Conservation (phyloP, 176 grass and related monocot species). For the Lolium multiflorum region DNA sequence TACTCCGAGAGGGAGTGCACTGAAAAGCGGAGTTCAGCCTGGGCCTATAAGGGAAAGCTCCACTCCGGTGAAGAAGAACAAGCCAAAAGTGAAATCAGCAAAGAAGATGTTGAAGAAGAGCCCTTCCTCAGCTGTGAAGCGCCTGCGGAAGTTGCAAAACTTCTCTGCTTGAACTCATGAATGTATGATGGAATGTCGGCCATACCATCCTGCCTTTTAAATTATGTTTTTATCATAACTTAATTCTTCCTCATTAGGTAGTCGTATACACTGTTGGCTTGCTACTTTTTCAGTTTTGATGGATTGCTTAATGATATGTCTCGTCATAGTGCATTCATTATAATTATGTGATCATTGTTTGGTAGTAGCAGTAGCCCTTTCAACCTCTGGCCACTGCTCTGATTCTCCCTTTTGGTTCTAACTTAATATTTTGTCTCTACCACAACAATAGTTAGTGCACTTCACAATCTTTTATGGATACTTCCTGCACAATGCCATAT, state of each 20-base stretch:
- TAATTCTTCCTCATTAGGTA: constrained; percentile 54
- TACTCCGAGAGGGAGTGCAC: constrained; percentile 91
- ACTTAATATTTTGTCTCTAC: no score
- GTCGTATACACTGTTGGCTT: constrained; percentile 44
- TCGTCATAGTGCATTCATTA: constrained; percentile 8
- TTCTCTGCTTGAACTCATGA: constrained; percentile 59
- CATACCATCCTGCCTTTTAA: constrained; percentile 39
- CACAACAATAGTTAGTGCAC: no score
- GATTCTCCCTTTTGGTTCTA: no score
- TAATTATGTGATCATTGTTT: constrained; percentile 28
- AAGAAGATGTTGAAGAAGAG: constrained; percentile 84
- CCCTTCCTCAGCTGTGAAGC: constrained; percentile 71
- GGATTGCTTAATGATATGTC: constrained; percentile 41
- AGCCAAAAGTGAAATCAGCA: constrained; percentile 70
- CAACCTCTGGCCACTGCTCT: no score
- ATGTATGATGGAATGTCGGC: constrained; percentile 15
- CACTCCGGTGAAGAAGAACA: constrained; percentile 57
- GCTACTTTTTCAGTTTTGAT: constrained; percentile 39
- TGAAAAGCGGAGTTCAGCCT: constrained; percentile 88
- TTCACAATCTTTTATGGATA: no score
- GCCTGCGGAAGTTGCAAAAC: constrained; percentile 78
- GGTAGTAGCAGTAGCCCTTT: background rate
- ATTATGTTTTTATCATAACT: constrained; percentile 45
- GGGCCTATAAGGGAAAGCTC: constrained; percentile 78
- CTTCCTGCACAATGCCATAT: no score